Evolutionary conservation across 164 flowering plant genomes (phyloP).

Genomic region (Vitis amurensis): DNA sequence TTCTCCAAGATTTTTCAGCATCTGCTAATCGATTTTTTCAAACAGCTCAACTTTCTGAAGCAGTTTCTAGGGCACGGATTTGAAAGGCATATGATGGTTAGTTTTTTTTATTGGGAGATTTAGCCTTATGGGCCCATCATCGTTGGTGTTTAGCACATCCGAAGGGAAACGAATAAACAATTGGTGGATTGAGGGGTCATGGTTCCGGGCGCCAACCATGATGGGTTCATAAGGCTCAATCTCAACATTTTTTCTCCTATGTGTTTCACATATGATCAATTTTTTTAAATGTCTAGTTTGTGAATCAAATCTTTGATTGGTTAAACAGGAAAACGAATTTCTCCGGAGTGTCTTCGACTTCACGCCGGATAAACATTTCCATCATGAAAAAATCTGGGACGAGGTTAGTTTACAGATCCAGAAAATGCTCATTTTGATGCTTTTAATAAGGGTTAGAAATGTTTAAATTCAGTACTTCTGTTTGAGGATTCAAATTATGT

Average conservation of each 20-base stretch:
- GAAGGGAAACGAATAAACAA: too few relatives aligned
- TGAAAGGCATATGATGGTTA: conserved; percentile 19
- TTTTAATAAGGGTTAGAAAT: not conserved
- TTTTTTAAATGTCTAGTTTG: not conserved
- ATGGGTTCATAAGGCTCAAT: too few relatives aligned
- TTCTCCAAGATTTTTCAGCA: not conserved
- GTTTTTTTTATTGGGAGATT: not conserved
- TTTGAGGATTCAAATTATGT: not conserved
- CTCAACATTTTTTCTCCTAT: too few relatives aligned
- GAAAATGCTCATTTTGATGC: not conserved
- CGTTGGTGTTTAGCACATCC: too few relatives aligned
- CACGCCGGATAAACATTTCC: conserved; percentile 1
- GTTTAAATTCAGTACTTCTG: not conserved
- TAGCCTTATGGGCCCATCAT: too few relatives aligned
- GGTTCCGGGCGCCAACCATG: too few relatives aligned
- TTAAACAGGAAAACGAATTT: conserved; percentile 11
- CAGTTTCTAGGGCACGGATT: conserved; percentile 20
- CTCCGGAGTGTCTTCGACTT: conserved; percentile 17
- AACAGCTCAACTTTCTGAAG: conserved; percentile 19
- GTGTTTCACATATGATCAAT: not conserved
- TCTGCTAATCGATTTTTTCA: not conserved
- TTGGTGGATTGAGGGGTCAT: too few relatives aligned
- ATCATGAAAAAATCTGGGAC: not conserved
- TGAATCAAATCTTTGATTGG: not conserved
- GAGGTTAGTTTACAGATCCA: conserved; percentile 5